phyloP scores from a whole-genome alignment of 352 stramenopile genomes.

The Globisporangium camurandrum region DNA sequence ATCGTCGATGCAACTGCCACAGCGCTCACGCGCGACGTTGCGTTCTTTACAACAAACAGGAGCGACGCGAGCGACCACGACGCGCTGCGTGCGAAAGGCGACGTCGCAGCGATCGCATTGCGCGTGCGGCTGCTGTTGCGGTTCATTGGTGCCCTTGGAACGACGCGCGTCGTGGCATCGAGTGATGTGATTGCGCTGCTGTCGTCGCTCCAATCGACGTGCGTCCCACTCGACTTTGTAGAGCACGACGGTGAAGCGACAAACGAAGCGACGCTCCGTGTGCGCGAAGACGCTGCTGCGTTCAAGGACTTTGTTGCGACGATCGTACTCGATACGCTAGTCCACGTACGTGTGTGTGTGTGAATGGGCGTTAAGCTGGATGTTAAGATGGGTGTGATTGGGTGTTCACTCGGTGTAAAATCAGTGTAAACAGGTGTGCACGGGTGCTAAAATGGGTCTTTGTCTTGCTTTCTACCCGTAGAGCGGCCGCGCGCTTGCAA shows the following conservation, averaged over 20 bases:
- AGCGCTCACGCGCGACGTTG: slow-evolving; percentile 46
- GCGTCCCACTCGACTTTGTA: slow-evolving; percentile 47
- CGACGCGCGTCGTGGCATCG: slow-evolving; percentile 45
- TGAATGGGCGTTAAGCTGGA: neutral
- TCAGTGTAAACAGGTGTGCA: too few species aligned
- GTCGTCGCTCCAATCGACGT: slow-evolving; percentile 53
- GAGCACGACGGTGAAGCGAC: slow-evolving; percentile 38
- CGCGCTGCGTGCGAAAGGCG: slow-evolving; percentile 13
- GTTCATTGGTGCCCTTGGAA: slow-evolving; percentile 52
- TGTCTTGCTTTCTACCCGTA: neutral
- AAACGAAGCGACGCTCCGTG: slow-evolving; percentile 24
- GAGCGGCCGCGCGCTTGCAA: slow-evolving; percentile 37
- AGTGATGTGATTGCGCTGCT: slow-evolving; percentile 58
- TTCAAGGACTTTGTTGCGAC: slow-evolving; percentile 77
- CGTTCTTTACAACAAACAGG: slow-evolving; percentile 36
- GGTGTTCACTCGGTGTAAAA: too few species aligned
- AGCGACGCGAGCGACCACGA: slow-evolving; percentile 28
- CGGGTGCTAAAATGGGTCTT: neutral
- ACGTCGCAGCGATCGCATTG: slow-evolving; percentile 28
- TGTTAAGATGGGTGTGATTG: too few species aligned
- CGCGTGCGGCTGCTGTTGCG: slow-evolving; percentile 52
- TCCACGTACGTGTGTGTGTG: slow-evolving; percentile 31
- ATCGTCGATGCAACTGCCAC: slow-evolving; percentile 30
- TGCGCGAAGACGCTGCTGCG: slow-evolving; percentile 39
- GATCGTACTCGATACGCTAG: slow-evolving; percentile 59